Evolutionary conservation across 805 yeast genomes (phyloP), one percentile per base, ranked within the genome.

Genomic region (Helenozyma rhizophorensis): DNA sequence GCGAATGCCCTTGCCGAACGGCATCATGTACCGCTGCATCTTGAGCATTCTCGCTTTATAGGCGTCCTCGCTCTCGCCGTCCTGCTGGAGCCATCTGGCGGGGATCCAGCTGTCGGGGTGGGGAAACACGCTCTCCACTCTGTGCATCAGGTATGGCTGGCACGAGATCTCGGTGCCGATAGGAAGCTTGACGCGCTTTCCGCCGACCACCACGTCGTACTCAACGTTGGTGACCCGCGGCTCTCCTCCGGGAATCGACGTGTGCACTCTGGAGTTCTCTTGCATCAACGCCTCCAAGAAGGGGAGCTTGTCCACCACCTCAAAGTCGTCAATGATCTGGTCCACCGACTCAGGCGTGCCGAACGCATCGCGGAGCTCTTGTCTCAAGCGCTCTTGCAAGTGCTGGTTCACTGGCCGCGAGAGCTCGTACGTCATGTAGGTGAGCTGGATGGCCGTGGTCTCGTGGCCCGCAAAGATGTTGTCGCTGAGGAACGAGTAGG

Each of bases 401-500:
- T 54, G 50, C 5, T 45, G 38, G 42, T 76, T 60, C 10, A 54
- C 51, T 0, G 76, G 76, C 36, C 75, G 58, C 2, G 84, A 77
- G 23, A 80, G 50, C 47, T 78, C 78, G 60, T 74, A 80, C 14
- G 74, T 62, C 32, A 76, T 55, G 50, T 72, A 82, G 0, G 84
- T 63, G 37, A 81, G 51, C n/a, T 16, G 52, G 38, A 27, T 50
- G 16, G 45, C 47, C 9, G 54, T 80, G 4, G 89, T 81, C 48
- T 80, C 83, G 50, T 82, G 88, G 3, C 89, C 89, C 1, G 89
- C 89, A 28, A 82, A 80, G 23, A 80, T 67, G 50, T 81, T 85
- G 48, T 81, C 89, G 27, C 72, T 54, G 13, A 66, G 40, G 36
- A 65, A 61, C 1, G 68, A 54, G 43, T 64, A 65, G 2, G 71